phyloP scores from a whole-genome alignment of 169 alveolate genomes.

The Besnoitia besnoiti region DNA sequence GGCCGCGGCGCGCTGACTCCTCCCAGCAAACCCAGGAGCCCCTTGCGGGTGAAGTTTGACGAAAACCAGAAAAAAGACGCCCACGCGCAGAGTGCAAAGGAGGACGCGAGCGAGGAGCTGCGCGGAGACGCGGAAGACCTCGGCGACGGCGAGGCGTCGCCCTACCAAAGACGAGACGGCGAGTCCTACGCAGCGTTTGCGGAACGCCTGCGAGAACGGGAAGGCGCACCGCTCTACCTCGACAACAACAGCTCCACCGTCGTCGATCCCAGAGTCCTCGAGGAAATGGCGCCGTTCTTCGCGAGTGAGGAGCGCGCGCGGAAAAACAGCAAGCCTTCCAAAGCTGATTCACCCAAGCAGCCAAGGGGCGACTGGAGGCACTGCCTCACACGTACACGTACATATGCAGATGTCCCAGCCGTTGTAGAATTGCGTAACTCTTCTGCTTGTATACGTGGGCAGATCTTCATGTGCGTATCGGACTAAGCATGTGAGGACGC shows the following conservation, averaged over 20 bases:
- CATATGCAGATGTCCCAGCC: neutral
- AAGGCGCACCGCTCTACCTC: neutral
- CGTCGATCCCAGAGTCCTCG: conserved; percentile 3
- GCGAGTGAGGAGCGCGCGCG: neutral
- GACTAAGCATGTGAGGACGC: too few species aligned
- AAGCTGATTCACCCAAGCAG: too few species aligned
- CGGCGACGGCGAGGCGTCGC: neutral
- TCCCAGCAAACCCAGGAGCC: too few species aligned
- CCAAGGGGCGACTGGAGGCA: too few species aligned
- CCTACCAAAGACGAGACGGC: neutral
- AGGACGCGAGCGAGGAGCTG: neutral
- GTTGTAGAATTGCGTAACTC: neutral
- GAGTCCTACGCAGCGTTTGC: neutral
- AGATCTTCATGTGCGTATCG: too few species aligned
- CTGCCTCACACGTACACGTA: neutral
- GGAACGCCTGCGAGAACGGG: neutral
- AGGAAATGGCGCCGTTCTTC: conserved; percentile 22
- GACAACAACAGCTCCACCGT: conserved; percentile 25
- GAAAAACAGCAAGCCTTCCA: too few species aligned
- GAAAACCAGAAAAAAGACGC: too few species aligned
- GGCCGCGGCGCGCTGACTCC: too few species aligned
- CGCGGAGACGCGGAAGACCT: neutral
- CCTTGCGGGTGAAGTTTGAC: too few species aligned
- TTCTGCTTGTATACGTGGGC: too few species aligned
- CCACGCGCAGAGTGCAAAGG: too few species aligned